Evolutionary conservation across 2,329 filamentous ascomycete genomes (phyloP), one percentile per base, ranked within the genome.

Genomic region (Ophiostoma perfectum): DNA sequence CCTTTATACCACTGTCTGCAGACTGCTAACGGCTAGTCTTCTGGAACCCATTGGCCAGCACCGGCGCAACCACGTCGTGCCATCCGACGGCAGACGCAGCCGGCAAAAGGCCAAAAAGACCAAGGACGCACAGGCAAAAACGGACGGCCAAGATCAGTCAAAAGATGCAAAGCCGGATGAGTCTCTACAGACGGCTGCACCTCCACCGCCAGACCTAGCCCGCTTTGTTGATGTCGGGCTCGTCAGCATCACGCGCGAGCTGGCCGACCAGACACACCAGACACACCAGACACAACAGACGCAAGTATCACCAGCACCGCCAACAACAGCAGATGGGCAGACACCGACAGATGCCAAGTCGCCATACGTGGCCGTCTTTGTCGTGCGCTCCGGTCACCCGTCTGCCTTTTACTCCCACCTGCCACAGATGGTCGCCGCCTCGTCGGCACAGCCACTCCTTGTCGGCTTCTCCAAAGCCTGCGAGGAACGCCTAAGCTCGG

Each of bases 31-130:
- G 5, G 6, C 1, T 58, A 92, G 89, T 70, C 78, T 91, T 27
- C 77, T 92, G 62, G 78, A 81, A 0, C 89, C 89, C 1, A 77
- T 92, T 14, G 89, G 89, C 0, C 81, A 85, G 67, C 80, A 91
- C 76, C 85, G 88, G 14, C 79, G 78, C 71, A 78, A 78, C 44
- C 80, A 90, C 73, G 75, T 81, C 49, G 79, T 78, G 16, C 79
- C 82, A 4, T 91, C 89, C 9, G 86, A 84, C 74, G 88, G 89
- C 60, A 89, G 86, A 73, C 80, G 86, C 55, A 68, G 69, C 39
- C 68, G 69, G 58, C 47, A 68, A 68, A 79, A 63, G 78, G 78
- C 66, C 73, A 77, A 72, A 74, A 74, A 4, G 41, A 75, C 74
- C 63, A 52, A 70, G 69, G 72, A 71, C 27, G 70, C 9, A 39